Percentiles rank a stretch among this genome's conserved stretches.
phyloP scores from a whole-genome alignment of 148 eudicot genomes.

The Amaranthus hypochondriacus region DNA sequence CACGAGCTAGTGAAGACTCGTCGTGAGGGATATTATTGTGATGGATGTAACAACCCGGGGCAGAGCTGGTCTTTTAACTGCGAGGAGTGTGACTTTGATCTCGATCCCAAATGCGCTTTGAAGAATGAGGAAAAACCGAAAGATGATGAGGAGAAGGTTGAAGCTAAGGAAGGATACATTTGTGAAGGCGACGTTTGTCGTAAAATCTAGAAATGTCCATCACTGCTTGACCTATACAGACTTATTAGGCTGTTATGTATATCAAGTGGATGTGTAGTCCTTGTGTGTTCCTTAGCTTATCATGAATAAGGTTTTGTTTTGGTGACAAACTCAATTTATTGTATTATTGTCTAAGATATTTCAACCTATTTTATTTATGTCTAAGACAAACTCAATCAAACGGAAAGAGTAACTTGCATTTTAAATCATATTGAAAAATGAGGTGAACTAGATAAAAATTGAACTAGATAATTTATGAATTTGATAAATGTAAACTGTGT shows the following conservation, averaged over 20 bases:
- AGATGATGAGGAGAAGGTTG: background rate
- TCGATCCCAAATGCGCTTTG: conserved; percentile 32
- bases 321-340: no score
- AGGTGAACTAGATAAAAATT: no score
- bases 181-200: conserved; percentile 53
- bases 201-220: conserved; percentile 21
- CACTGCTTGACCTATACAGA: background rate
- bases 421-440: no score
- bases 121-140: conserved; percentile 13
- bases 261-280: background rate
- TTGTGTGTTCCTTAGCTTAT: background rate
- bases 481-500: no score
- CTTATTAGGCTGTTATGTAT: background rate
- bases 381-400: no score
- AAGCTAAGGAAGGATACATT: conserved; percentile 37
- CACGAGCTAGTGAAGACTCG: conserved; percentile 28
- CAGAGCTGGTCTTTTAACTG: conserved; percentile 26
- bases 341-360: no score
- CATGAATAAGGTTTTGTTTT: no score
- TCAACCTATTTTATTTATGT: no score
- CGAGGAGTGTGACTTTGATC: conserved; percentile 32
- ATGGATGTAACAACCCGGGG: conserved; percentile 16
- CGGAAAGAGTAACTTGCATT: no score
- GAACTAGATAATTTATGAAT: no score
- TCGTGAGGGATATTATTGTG: conserved; percentile 20